A percentile compares a stretch with the other conserved stretches of the same genome.
Conservation (phyloP, 768 basidiomycete species). For the Hortiboletus flavorubellus region DNA sequence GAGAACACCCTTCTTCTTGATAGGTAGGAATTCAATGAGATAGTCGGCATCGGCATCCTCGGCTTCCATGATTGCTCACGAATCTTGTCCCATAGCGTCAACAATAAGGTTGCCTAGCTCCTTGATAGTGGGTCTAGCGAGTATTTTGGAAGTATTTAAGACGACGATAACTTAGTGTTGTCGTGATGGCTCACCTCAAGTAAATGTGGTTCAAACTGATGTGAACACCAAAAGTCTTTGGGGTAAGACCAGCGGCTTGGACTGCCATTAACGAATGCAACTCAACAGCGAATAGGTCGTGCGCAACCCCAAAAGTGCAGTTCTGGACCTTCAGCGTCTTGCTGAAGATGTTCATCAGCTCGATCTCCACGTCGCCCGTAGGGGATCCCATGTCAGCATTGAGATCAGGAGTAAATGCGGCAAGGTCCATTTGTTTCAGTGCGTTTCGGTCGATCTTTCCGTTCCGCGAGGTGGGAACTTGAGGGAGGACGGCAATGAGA, state of each 20-base stretch:
- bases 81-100: constrained; percentile 29
- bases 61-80: constrained; percentile 28
- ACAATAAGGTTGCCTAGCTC: constrained; percentile 26
- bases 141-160: not conserved
- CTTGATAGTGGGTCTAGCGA: constrained; percentile 24
- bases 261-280: constrained; percentile 33
- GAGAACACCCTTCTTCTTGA: constrained; percentile 30
- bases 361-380: constrained; percentile 25
- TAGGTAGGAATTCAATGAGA: constrained; percentile 28
- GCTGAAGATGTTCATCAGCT: constrained; percentile 25
- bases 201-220: constrained; percentile 30
- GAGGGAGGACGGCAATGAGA: constrained; percentile 23
- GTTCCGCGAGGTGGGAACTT: constrained; percentile 23
- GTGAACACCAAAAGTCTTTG: constrained; percentile 29
- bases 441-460: constrained; percentile 30
- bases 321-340: constrained; percentile 20
- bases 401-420: constrained; percentile 20
- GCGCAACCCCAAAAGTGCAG: constrained; percentile 23
- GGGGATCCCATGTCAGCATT: constrained; percentile 25
- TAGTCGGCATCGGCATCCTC: constrained; percentile 30
- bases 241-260: constrained; percentile 29
- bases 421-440: constrained; percentile 27
- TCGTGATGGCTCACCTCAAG: constrained; percentile 19
- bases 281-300: constrained; percentile 30
- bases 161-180: not conserved